Conservation (phyloP, 768 basidiomycete species). For the Peribolospora baueri region DNA sequence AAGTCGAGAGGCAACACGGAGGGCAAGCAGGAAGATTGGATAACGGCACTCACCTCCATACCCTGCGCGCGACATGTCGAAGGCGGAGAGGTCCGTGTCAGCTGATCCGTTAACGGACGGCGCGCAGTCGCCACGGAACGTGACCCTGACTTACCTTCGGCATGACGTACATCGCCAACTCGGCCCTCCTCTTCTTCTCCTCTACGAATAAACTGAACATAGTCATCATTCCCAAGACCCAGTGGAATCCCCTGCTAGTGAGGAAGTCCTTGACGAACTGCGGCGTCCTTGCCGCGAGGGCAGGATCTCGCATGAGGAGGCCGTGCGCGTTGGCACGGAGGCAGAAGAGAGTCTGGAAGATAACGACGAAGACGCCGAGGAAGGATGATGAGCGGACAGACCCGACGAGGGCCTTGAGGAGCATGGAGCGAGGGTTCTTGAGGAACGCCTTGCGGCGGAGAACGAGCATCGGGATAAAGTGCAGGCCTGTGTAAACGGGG, state of each 20-base stretch:
- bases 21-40: constrained; percentile 15
- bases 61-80: not conserved
- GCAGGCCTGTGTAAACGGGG: constrained; percentile 54
- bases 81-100: not conserved
- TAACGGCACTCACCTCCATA: constrained; percentile 1
- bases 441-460: constrained; percentile 49
- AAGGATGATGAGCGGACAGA: constrained; percentile 68
- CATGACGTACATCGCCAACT: constrained; percentile 64
- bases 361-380: constrained; percentile 52
- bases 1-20: not conserved
- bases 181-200: constrained; percentile 61
- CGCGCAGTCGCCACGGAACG: not conserved
- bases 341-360: constrained; percentile 33
- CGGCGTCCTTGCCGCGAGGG: constrained; percentile 14
- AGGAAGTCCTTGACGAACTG: constrained; percentile 32
- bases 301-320: constrained; percentile 7
- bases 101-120: not conserved
- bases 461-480: constrained; percentile 61
- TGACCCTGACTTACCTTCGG: not conserved
- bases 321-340: constrained; percentile 8
- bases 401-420: constrained; percentile 40
- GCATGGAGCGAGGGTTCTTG: constrained; percentile 34
- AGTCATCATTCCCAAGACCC: constrained; percentile 20
- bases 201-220: constrained; percentile 53
- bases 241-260: constrained; percentile 45